Percentiles rank a stretch among this genome's conserved stretches.
These are phyloP conservation scores for Phialophora macrospora DNA, from an alignment of 2,329 filamentous ascomycete species.

Conservation along the genomic window DNA sequence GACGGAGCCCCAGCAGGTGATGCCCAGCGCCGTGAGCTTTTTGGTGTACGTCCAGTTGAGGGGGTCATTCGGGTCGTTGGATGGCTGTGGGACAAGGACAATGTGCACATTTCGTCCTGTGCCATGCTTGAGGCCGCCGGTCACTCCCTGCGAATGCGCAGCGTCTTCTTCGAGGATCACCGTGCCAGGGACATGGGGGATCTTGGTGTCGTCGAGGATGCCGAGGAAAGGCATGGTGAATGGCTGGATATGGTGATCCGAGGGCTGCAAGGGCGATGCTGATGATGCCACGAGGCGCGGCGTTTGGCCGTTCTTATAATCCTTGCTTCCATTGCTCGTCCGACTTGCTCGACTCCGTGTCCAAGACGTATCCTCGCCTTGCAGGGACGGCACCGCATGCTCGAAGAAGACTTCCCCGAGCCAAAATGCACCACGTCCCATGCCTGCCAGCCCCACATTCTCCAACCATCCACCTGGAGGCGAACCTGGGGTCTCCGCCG, in stretches of 20 bases:
- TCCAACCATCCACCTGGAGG: neutral
- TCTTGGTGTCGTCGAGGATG: conserved; percentile 39
- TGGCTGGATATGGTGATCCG: conserved; percentile 13
- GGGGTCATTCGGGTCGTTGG: conserved; percentile 48
- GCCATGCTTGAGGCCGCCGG: conserved; percentile 30
- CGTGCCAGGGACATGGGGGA: conserved; percentile 43
- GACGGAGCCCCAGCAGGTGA: conserved; percentile 44
- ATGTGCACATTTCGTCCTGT: conserved; percentile 38
- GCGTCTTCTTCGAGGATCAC: conserved; percentile 39
- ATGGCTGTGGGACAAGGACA: conserved; percentile 45
- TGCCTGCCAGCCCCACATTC: neutral
- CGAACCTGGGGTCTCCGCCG: neutral
- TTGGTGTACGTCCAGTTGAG: conserved; percentile 44
- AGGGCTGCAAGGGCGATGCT: neutral
- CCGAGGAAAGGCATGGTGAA: conserved; percentile 11
- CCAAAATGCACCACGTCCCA: neutral
- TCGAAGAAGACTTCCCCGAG: neutral
- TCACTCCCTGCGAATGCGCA: conserved; percentile 23
- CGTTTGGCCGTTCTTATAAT: conserved; percentile 2
- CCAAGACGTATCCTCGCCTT: neutral
- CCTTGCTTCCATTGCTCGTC: neutral
- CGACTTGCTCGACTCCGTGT: neutral
- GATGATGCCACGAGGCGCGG: neutral
- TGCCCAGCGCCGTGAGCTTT: conserved; percentile 42
- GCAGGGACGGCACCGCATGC: neutral